These are phyloP conservation scores for Trichosporon sp. DNA, from an alignment of 1,284 basidiomycete genomes.

Conservation along the genomic window DNA sequence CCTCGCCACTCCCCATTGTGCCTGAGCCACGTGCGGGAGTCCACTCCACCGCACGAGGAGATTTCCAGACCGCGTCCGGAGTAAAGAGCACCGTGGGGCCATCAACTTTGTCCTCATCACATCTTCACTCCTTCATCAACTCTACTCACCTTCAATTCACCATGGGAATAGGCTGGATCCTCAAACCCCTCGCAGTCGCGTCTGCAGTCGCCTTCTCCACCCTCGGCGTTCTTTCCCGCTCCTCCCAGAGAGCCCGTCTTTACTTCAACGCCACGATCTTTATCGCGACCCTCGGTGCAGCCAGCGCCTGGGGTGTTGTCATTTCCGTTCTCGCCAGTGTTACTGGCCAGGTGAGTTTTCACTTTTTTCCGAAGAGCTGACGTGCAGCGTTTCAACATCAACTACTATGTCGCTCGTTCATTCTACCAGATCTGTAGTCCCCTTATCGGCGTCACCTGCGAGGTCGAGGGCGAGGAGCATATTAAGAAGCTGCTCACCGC, in stretches of 20 bases:
- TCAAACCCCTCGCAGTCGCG: constrained; percentile 52
- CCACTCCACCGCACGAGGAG: not conserved
- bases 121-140: not conserved
- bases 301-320: constrained; percentile 75
- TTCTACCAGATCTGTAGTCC: constrained; percentile 76
- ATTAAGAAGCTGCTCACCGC: constrained; percentile 61
- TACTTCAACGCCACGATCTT: constrained; percentile 76
- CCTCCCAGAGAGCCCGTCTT: constrained; percentile 50
- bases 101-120: not conserved
- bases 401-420: constrained; percentile 78
- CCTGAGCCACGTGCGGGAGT: constrained; percentile 8
- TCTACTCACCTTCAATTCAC: not conserved
- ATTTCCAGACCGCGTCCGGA: not conserved
- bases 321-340: constrained; percentile 71
- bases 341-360: constrained; percentile 61
- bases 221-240: constrained; percentile 45
- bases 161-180: constrained; percentile 33
- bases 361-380: not conserved
- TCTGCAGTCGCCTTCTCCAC: constrained; percentile 52
- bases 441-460: constrained; percentile 70
- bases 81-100: constrained; percentile 12
- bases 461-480: constrained; percentile 84
- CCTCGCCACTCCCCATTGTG: constrained; percentile 6
- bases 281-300: constrained; percentile 70
- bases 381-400: constrained; percentile 72